These are phyloP conservation scores for Fusarium subtropicale DNA, from an alignment of 2,329 filamentous ascomycete species.

Conservation along the genomic window DNA sequence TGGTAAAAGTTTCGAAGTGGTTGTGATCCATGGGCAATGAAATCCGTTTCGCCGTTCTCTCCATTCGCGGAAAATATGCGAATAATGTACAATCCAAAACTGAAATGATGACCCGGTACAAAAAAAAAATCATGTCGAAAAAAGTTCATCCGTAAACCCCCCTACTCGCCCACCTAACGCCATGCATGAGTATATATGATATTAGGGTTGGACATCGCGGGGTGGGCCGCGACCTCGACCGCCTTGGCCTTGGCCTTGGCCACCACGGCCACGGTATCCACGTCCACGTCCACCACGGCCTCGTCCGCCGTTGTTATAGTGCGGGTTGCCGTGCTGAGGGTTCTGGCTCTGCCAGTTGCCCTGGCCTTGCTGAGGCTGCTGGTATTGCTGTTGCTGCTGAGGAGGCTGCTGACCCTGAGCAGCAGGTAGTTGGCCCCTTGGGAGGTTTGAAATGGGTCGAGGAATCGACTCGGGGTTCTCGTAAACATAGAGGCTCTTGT, in stretches of 20 bases:
- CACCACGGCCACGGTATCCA: conserved; percentile 55
- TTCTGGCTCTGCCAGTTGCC: conserved; percentile 57
- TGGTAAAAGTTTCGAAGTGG: conserved; percentile 39
- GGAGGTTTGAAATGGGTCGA: conserved; percentile 73
- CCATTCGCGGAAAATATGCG: conserved; percentile 54
- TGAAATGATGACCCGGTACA: conserved; percentile 48
- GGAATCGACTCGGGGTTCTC: conserved; percentile 96
- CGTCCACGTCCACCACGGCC: conserved; percentile 55
- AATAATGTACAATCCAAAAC: conserved; percentile 59
- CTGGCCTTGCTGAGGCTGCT: conserved; percentile 50
- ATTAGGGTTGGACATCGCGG: conserved; percentile 53
- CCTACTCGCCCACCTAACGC: conserved; percentile 44
- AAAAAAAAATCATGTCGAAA: conserved; percentile 50
- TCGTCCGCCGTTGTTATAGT: conserved; percentile 52
- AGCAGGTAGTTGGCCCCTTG: conserved; percentile 46
- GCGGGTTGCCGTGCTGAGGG: conserved; percentile 53
- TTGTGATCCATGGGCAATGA: conserved; percentile 50
- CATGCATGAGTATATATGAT: conserved; percentile 44
- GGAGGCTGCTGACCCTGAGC: conserved; percentile 46
- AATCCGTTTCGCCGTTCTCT: conserved; percentile 51
- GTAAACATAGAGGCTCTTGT: conserved; percentile 98
- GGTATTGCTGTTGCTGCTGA: conserved; percentile 47
- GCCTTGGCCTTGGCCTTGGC: conserved; percentile 46
- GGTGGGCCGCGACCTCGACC: conserved; percentile 54
- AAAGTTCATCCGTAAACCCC: conserved; percentile 38